Evolutionary conservation across 2,329 filamentous ascomycete genomes (phyloP), one percentile per base, ranked within the genome.

Genomic region (Sporothrix schenckii): DNA sequence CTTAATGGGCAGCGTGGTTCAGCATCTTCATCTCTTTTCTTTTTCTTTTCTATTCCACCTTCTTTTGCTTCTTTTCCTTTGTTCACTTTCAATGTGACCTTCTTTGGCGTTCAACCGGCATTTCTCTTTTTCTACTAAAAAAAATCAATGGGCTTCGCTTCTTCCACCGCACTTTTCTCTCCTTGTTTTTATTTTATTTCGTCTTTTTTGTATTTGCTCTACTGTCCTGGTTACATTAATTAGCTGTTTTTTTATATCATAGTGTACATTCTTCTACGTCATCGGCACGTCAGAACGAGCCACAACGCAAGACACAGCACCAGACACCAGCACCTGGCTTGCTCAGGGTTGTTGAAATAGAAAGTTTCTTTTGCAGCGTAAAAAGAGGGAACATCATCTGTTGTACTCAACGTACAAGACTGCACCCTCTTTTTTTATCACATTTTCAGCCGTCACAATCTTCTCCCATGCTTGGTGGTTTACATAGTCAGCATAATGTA

Each of bases 321-420:
- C 41, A 44, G 11, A 30, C 44, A 50, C 61, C 24, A 30, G 24
- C 66, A 47, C 56, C 66, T 34, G 39, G 30, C 7, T 30, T 19
- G 14, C 10, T 47, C 39, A 1, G 30, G 10, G 52, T 30, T 21
- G 66, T 47, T 68, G 66, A 47, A 68, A 68, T 68, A 47, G 49
- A 44, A 68, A 49, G 39, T 56, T 68, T 68, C 21, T n/a, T 41
- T 41, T 34, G 39, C 58, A 47, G 34, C 21, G 16, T 53, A 16
- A 30, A 30, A 47, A n/a, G 11, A 14, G 11, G 47, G 47, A 21
- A 21, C 10, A n/a, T 10, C 13, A 19, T 21, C 60, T 47, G 19
- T 39, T 54, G 58, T 69, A 69, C 68, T 69, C 68, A 69, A 69
- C 68, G 58, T 65, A 69, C 58, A 56, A 14, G 9, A 6, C n/a